Conservation (phyloP, 805 yeast genomes). For the Maudiozyma pseudohumilis region DNA sequence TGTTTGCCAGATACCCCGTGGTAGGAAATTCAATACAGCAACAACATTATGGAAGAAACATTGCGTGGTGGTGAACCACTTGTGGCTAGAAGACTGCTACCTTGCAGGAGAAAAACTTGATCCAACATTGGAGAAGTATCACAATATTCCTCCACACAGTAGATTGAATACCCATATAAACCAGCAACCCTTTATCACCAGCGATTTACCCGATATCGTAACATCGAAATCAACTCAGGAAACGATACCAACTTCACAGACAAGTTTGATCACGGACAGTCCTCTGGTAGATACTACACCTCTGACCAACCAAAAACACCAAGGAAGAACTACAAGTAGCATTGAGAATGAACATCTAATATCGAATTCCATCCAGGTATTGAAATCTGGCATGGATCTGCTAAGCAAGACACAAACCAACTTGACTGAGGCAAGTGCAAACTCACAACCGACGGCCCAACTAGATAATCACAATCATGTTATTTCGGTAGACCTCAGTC, state of each 20-base stretch:
- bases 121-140: neutral
- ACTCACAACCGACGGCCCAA: too few species aligned
- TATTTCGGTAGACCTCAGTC: too few species aligned
- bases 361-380: neutral
- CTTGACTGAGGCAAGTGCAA: neutral
- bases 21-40: conserved; percentile 73
- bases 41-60: conserved; percentile 42
- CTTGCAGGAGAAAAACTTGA: neutral
- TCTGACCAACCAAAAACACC: neutral
- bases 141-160: neutral
- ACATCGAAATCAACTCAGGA: neutral
- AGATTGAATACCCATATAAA: neutral
- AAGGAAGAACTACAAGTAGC: neutral
- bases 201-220: neutral
- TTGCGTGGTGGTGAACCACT: conserved; percentile 53
- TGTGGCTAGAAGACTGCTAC: conserved; percentile 59
- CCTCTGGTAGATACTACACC: neutral
- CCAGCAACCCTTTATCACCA: neutral
- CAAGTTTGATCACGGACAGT: too few species aligned
- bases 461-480: too few species aligned
- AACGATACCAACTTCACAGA: neutral
- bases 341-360: neutral
- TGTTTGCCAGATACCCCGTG: conserved; percentile 54
- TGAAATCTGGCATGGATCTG: neutral
- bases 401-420: conserved; percentile 1